Conservation (phyloP, 1,284 basidiomycete genomes). For the Termitomyces sp. region DNA sequence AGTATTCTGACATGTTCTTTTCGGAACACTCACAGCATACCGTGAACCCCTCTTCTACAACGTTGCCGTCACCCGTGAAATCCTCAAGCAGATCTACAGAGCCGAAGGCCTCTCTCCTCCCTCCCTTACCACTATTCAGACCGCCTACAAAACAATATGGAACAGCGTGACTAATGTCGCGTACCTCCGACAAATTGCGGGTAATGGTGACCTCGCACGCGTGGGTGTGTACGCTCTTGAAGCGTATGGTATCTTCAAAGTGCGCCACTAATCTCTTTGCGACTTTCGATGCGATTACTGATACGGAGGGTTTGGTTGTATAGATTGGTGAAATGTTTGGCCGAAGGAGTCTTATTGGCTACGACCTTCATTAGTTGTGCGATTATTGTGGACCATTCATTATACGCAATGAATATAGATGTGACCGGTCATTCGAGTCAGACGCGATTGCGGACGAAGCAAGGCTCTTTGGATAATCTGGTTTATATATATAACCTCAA, state of each 20-base stretch:
- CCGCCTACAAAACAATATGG: slow-evolving; percentile 75
- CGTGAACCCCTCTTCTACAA: slow-evolving; percentile 82
- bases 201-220: slow-evolving; percentile 75
- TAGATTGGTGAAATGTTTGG: slow-evolving; percentile 91
- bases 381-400: slow-evolving; percentile 3
- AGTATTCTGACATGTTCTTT: slow-evolving; percentile 1
- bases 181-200: slow-evolving; percentile 68
- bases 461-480: neutral
- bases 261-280: slow-evolving; percentile 26
- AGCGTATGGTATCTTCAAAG: slow-evolving; percentile 85
- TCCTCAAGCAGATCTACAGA: slow-evolving; percentile 88
- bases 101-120: slow-evolving; percentile 87
- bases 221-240: slow-evolving; percentile 85
- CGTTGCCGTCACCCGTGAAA: slow-evolving; percentile 75
- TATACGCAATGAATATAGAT: slow-evolving; percentile 10
- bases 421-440: neutral
- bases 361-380: slow-evolving; percentile 60
- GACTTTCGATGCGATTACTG: neutral
- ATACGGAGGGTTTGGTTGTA: neutral
- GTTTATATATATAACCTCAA: neutral
- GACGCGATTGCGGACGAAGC: neutral
- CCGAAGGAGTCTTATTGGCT: slow-evolving; percentile 79
- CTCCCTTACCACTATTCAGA: slow-evolving; percentile 55
- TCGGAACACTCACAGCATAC: slow-evolving; percentile 52
- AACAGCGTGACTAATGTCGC: slow-evolving; percentile 56